These are phyloP conservation scores for Calocybe gambosa DNA, from an alignment of 1,284 basidiomycete genomes.

Conservation along the genomic window DNA sequence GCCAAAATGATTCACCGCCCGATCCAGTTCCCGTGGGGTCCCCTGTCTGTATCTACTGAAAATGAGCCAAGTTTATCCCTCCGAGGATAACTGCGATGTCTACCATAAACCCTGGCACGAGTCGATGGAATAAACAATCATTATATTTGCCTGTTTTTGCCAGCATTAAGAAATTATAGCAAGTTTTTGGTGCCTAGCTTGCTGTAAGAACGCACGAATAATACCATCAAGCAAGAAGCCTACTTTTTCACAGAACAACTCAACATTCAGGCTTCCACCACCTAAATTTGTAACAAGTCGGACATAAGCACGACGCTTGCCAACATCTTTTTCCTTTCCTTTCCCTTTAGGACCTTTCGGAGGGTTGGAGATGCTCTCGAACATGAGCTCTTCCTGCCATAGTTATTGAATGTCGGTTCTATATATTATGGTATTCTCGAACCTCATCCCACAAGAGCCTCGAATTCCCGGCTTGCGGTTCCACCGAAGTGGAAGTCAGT, in stretches of 20 bases:
- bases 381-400: conserved; percentile 82
- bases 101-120: conserved; percentile 98
- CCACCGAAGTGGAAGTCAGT: conserved; percentile 87
- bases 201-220: not conserved
- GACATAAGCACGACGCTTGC: conserved; percentile 85
- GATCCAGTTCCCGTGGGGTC: conserved; percentile 95
- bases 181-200: conserved; percentile 86
- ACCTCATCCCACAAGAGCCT: conserved; percentile 88
- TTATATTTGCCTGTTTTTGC: conserved; percentile 89
- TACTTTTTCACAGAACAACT: conserved; percentile 88
- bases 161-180: conserved; percentile 95
- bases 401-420: not conserved
- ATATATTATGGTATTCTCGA: conserved; percentile 9
- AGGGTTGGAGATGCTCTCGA: conserved; percentile 77
- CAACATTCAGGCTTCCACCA: conserved; percentile 80
- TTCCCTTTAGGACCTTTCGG: conserved; percentile 70
- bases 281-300: conserved; percentile 89
- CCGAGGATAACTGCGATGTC: not conserved
- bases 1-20: conserved; percentile 94
- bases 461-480: conserved; percentile 71
- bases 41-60: conserved; percentile 79
- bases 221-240: not conserved
- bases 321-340: conserved; percentile 87
- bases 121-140: conserved; percentile 83
- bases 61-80: not conserved